These are phyloP conservation scores for Teratosphaeria pseudoeucalypti DNA, from an alignment of 2,329 filamentous ascomycete genomes.

Conservation along the genomic window DNA sequence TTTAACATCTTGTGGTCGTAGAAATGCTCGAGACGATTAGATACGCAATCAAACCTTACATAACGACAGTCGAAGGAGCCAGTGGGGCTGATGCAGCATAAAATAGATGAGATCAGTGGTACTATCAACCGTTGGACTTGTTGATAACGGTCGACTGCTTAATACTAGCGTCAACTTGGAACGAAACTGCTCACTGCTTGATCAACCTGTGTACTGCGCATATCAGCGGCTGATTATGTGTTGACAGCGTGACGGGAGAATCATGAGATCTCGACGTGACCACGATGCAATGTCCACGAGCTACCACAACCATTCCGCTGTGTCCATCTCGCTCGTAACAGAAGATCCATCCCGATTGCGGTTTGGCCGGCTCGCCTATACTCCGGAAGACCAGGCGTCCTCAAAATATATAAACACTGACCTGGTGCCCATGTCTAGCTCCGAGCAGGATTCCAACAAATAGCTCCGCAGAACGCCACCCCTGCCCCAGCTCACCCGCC, in stretches of 20 bases:
- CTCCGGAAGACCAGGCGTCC: background rate
- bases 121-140: background rate
- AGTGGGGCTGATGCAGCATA: background rate
- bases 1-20: slow-evolving; percentile 22
- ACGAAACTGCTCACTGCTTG: too few species aligned
- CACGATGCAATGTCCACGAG: background rate
- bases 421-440: background rate
- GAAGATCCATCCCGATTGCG: background rate
- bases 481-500: background rate
- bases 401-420: background rate
- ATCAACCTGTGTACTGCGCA: too few species aligned
- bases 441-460: background rate
- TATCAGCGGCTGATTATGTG: too few species aligned
- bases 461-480: background rate
- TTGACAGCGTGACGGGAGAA: too few species aligned
- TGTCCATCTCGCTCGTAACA: background rate
- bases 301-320: background rate
- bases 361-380: background rate
- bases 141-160: too few species aligned
- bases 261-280: too few species aligned
- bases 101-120: background rate
- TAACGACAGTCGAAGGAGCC: background rate
- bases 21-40: background rate
- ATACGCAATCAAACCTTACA: background rate
- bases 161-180: too few species aligned